Evolutionary conservation across 2,329 filamentous ascomycete species (phyloP), one percentile per base, ranked within the genome.

Genomic region (Botryosphaeria dothidea): DNA sequence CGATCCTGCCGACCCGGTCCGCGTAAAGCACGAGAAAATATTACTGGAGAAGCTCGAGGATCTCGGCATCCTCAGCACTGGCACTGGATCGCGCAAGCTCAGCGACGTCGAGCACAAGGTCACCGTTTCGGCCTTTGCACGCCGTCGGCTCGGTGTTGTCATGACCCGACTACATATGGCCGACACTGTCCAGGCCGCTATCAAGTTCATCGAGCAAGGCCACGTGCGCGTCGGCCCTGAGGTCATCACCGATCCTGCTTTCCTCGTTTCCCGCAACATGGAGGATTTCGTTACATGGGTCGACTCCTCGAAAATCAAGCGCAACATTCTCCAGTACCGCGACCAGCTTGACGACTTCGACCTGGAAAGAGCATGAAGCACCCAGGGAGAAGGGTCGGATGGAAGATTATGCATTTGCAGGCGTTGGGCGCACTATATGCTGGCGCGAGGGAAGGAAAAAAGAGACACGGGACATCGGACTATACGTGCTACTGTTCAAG

Each of bases 271-370:
- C 41, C 85, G 80, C 69, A 91, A 88, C 67, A 92, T 96, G 85
- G 94, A 98, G 80, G 94, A 98, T 80, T 97, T 96, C 76, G 91
- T 98, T 19, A 97, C 94, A 0, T 98, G 94, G 94, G 90, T 94
- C 9, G 92, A 96, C 72, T 92, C 92, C 66, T 96, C 92, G 79
- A 97, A 97, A 90, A 93, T 98, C 78, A 97, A 96, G 90, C 87
- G 91, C 75, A 95, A 93, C 75, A 96, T 97, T 69, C 89, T 97
- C 87, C 92, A 92, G 80, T 98, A 97, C 77, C 88, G 92, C 71
- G 93, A 97, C 79, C 92, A 96, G 83, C 80, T 97, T 79, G 94
- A 98, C 80, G 94, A 98, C 80, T 98, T 96, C 74, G 94, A 98
- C 81, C 81, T 97, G 9, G 65, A 64, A 11, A 61, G 41, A 36